These are phyloP conservation scores for Leucocoprinus sp. DNA, from an alignment of 768 basidiomycete species.

Conservation along the genomic window DNA sequence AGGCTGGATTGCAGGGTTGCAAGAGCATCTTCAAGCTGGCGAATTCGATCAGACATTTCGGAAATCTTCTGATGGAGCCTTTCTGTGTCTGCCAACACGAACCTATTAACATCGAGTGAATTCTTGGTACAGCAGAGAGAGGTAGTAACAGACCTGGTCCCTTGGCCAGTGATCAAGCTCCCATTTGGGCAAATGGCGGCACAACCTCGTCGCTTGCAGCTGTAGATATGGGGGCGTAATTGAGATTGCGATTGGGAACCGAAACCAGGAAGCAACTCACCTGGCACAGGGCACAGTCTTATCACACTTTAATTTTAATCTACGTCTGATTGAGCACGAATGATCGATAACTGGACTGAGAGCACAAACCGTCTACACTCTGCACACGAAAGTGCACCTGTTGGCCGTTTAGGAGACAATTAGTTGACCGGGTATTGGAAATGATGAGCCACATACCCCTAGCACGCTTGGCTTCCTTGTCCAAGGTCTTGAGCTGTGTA, in stretches of 20 bases:
- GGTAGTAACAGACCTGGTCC: slow-evolving; percentile 51
- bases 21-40: slow-evolving; percentile 64
- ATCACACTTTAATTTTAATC: slow-evolving; percentile 68
- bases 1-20: slow-evolving; percentile 42
- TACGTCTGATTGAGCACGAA: slow-evolving; percentile 16
- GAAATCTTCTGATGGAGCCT: slow-evolving; percentile 61
- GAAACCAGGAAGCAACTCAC: slow-evolving; percentile 17
- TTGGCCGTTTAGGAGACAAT: background rate
- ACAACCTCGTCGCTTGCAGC: slow-evolving; percentile 67
- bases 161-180: slow-evolving; percentile 68
- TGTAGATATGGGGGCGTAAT: slow-evolving; percentile 11
- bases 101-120: slow-evolving; percentile 28
- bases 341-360: background rate
- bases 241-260: slow-evolving; percentile 3
- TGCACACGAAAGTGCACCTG: slow-evolving; percentile 49
- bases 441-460: slow-evolving; percentile 29
- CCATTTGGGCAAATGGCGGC: slow-evolving; percentile 75
- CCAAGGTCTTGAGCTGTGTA: slow-evolving; percentile 38
- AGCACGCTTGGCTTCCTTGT: slow-evolving; percentile 60
- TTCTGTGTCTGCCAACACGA: slow-evolving; percentile 67
- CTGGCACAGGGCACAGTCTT: slow-evolving; percentile 57
- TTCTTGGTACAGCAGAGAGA: slow-evolving; percentile 2
- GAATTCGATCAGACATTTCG: slow-evolving; percentile 62
- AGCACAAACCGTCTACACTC: slow-evolving; percentile 50
- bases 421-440: background rate